A percentile compares a stretch with the other conserved stretches of the same genome.
These are phyloP conservation scores for Sodiomyces alkalinus DNA, from an alignment of 2,329 filamentous ascomycete species.

Conservation along the genomic window DNA sequence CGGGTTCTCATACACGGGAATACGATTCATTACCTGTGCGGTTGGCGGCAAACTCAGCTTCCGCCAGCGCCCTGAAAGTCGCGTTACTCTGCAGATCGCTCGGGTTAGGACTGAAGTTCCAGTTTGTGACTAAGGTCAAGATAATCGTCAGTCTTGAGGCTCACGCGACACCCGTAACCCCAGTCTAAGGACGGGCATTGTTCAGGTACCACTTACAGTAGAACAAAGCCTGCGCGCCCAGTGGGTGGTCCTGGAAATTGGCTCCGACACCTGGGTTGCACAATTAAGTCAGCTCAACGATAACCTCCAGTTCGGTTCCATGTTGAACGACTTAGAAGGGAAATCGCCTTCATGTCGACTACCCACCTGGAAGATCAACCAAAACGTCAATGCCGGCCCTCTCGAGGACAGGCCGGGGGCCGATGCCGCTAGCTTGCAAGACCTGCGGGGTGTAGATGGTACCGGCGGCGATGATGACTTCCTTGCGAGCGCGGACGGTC, in stretches of 20 bases:
- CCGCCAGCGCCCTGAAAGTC: conserved; percentile 5
- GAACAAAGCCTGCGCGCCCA: conserved; percentile 7
- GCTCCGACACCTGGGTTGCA: conserved; percentile 7
- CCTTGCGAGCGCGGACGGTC: conserved; percentile 13
- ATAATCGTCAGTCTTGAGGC: background rate
- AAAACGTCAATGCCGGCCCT: conserved; percentile 32
- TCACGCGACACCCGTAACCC: background rate
- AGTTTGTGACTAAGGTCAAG: conserved; percentile 6
- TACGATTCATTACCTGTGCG: conserved; percentile 4
- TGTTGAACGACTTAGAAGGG: no score
- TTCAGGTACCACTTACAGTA: conserved; percentile 6
- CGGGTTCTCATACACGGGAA: no score
- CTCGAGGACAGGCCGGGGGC: conserved; percentile 17
- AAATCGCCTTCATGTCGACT: no score
- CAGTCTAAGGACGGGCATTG: no score
- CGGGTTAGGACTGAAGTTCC: conserved; percentile 8
- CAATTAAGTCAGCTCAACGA: no score
- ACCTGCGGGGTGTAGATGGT: conserved; percentile 26
- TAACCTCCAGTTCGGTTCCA: no score
- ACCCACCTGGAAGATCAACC: conserved; percentile 37
- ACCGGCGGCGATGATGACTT: conserved; percentile 26
- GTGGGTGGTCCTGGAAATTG: conserved; percentile 23
- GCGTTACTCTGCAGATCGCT: conserved; percentile 6
- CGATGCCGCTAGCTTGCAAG: conserved; percentile 26
- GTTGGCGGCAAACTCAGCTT: conserved; percentile 6